These are phyloP conservation scores for barrel medic (Medicago truncatula) DNA, from an alignment of 306 rosid species.

Conservation along the genomic window MtrunA17r5.0-ANR NC_053042.1:49468001-49468500, in stretches of 20 bases:
- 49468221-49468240: constrained; percentile 78
- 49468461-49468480: no score
- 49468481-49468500: no score
- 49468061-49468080: constrained; percentile 78
- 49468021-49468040: neutral
- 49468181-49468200: constrained; percentile 76
- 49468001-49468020: no score
- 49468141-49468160: constrained; percentile 81
- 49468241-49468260: constrained; percentile 81
- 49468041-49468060: constrained; percentile 88
- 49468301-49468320: constrained; percentile 56
- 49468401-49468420: no score
- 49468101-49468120: constrained; percentile 77
- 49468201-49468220: constrained; percentile 76
- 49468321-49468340: no score
- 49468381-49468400: no score
- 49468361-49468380: no score
- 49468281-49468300: constrained; percentile 85
- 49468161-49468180: constrained; percentile 83
- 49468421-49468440: no score
- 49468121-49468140: constrained; percentile 89
- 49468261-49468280: constrained; percentile 80
- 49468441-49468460: no score
- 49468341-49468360: no score
- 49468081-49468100: constrained; percentile 89